A percentile compares a stretch with the other conserved stretches of the same genome.
phyloP scores from a whole-genome alignment of 768 basidiomycete species.

The Amyloporia xantha region DNA sequence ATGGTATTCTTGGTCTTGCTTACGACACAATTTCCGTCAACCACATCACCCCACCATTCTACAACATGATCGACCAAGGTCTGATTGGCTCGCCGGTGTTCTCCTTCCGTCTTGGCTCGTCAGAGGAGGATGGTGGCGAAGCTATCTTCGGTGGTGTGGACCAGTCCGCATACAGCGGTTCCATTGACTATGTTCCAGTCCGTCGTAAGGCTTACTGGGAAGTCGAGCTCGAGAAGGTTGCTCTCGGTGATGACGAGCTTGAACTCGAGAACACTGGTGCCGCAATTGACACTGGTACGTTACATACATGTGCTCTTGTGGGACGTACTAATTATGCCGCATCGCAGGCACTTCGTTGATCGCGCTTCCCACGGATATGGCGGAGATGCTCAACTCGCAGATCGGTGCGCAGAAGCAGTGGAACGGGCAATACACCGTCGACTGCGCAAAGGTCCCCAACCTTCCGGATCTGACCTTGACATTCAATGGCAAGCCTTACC shows the following conservation, averaged over 20 bases:
- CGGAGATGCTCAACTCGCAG: constrained; percentile 94
- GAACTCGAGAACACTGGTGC: constrained; percentile 93
- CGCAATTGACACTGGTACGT: constrained; percentile 78
- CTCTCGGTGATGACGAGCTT: constrained; percentile 80
- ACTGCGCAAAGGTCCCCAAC: constrained; percentile 76
- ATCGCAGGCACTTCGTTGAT: constrained; percentile 93
- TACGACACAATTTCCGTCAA: constrained; percentile 97
- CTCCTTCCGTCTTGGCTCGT: constrained; percentile 86
- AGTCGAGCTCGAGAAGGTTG: constrained; percentile 83
- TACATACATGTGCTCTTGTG: too few relatives aligned
- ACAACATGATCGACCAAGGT: constrained; percentile 78
- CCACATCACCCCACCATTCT: constrained; percentile 89
- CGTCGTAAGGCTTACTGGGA: constrained; percentile 98
- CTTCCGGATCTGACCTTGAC: constrained; percentile 82
- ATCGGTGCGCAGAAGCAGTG: constrained; percentile 93
- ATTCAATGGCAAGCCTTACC: constrained; percentile 76
- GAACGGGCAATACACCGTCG: constrained; percentile 93
- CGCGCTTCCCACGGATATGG: constrained; percentile 87
- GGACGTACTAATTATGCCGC: too few relatives aligned
- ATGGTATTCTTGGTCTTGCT: constrained; percentile 90
- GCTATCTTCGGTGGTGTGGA: constrained; percentile 92
- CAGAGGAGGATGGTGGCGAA: constrained; percentile 86
- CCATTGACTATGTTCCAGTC: constrained; percentile 81
- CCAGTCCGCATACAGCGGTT: constrained; percentile 63
- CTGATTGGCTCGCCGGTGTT: constrained; percentile 85